phyloP scores from a whole-genome alignment of 2,329 filamentous ascomycete species.

The Fusarium ambrosium region DNA sequence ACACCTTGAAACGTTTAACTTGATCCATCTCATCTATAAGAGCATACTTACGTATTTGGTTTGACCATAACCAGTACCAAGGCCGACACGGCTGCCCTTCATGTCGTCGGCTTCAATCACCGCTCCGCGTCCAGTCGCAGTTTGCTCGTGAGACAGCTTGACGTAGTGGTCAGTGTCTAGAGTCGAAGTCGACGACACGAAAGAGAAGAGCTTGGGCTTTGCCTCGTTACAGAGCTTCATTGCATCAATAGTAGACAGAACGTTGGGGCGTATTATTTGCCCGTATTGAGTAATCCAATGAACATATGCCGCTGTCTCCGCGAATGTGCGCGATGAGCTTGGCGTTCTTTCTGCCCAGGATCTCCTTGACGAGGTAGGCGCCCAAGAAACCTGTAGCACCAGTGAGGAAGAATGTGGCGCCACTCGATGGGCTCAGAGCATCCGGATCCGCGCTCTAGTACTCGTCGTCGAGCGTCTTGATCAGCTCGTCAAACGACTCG shows the following conservation, averaged over 20 bases:
- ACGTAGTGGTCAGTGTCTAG: constrained; percentile 88
- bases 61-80: constrained; percentile 91
- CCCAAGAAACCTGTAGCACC: neutral
- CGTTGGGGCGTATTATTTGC: constrained; percentile 79
- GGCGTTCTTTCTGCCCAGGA: neutral
- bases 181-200: constrained; percentile 82
- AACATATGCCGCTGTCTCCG: constrained; percentile 71
- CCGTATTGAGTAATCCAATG: constrained; percentile 88
- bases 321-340: neutral
- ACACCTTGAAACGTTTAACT: constrained; percentile 21
- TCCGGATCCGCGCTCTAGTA: neutral
- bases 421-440: neutral
- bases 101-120: constrained; percentile 86
- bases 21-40: neutral
- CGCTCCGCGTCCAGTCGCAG: constrained; percentile 69
- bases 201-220: constrained; percentile 81
- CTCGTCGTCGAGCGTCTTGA: neutral
- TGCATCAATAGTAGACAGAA: constrained; percentile 81
- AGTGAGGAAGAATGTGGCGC: neutral
- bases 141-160: constrained; percentile 70
- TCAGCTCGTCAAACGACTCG: neutral
- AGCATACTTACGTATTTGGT: constrained; percentile 80
- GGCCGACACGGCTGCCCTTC: constrained; percentile 78
- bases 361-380: neutral
- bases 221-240: constrained; percentile 82